Conservation (phyloP, 352 stramenopile species). For the Pythium sp. region DNA sequence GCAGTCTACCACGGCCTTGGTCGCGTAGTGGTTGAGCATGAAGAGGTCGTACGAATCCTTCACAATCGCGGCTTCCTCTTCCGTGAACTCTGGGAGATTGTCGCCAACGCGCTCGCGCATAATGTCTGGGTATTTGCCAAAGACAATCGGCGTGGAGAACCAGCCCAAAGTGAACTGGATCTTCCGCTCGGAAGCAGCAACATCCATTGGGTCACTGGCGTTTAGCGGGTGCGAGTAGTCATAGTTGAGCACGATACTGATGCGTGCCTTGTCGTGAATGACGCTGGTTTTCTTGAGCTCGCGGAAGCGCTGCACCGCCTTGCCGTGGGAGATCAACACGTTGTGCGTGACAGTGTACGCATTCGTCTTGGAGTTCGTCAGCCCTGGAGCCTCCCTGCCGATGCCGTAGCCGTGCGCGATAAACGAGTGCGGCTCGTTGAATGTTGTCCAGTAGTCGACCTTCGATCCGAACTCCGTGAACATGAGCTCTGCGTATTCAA, state of each 20-base stretch:
- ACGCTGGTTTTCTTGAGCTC: conserved; percentile 48
- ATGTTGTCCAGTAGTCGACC: conserved; percentile 93
- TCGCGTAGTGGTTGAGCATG: conserved; percentile 93
- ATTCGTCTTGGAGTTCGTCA: conserved; percentile 36
- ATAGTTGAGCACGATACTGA: conserved; percentile 92
- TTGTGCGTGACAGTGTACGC: conserved; percentile 81
- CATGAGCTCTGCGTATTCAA: conserved; percentile 87
- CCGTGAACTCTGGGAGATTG: conserved; percentile 86
- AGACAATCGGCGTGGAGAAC: conserved; percentile 90
- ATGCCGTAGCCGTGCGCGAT: conserved; percentile 85
- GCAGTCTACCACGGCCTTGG: conserved; percentile 51
- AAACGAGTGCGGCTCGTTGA: conserved; percentile 94
- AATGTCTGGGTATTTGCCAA: conserved; percentile 89
- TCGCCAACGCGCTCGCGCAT: conserved; percentile 84
- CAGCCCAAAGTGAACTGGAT: conserved; percentile 91
- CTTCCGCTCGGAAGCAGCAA: conserved; percentile 69
- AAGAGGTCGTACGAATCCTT: conserved; percentile 91
- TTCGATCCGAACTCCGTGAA: conserved; percentile 91
- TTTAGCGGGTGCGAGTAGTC: conserved; percentile 81
- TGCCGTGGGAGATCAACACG: conserved; percentile 89
- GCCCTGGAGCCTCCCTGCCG: conserved; percentile 38
- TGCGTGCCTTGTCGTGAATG: conserved; percentile 51
- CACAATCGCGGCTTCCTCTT: conserved; percentile 65
- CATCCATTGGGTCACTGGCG: conserved; percentile 35
- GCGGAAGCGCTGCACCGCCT: conserved; percentile 85